Evolutionary conservation across 495 filamentous ascomycete genomes (phyloP).

Genomic region (Clohesyomyces aquaticus): DNA sequence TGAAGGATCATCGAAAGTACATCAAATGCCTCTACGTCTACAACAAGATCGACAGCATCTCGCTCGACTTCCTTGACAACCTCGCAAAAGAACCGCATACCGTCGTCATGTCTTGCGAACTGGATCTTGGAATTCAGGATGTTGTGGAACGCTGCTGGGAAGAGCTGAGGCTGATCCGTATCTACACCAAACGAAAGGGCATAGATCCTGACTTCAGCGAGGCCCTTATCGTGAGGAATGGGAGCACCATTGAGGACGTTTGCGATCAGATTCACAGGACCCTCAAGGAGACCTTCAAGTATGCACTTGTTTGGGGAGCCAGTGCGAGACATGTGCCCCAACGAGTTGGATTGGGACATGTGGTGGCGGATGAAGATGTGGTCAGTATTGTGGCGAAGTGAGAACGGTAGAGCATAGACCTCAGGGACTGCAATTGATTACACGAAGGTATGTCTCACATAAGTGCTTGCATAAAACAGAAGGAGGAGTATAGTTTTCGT

Average conservation of each 20-base stretch:
- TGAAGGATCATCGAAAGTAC: constrained; percentile 98
- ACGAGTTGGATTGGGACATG: constrained; percentile 84
- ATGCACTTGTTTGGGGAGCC: constrained; percentile 96
- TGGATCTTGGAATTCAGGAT: constrained; percentile 94
- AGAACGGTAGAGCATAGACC: constrained; percentile 58
- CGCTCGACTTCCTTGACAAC: constrained; percentile 87
- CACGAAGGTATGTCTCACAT: too few relatives aligned
- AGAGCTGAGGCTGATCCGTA: constrained; percentile 84
- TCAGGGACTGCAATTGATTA: neutral
- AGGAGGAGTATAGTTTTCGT: too few relatives aligned
- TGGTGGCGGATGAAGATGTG: constrained; percentile 93
- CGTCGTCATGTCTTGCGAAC: constrained; percentile 96
- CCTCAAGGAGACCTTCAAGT: constrained; percentile 98
- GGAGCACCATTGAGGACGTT: constrained; percentile 92
- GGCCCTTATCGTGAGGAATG: constrained; percentile 87
- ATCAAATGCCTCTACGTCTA: constrained; percentile 96
- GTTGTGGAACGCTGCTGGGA: constrained; percentile 96
- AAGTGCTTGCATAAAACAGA: too few relatives aligned
- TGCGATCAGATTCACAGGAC: constrained; percentile 94
- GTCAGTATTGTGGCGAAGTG: constrained; percentile 93
- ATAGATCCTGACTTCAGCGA: constrained; percentile 88
- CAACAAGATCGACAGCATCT: constrained; percentile 99
- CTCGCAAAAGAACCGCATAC: constrained; percentile 92
- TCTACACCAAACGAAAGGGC: constrained; percentile 96
- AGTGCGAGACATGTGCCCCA: constrained; percentile 95